A percentile compares a stretch with the other conserved stretches of the same genome.
Evolutionary conservation across 2,329 filamentous ascomycete genomes (phyloP).

Genomic region (Penicillium sp.): DNA sequence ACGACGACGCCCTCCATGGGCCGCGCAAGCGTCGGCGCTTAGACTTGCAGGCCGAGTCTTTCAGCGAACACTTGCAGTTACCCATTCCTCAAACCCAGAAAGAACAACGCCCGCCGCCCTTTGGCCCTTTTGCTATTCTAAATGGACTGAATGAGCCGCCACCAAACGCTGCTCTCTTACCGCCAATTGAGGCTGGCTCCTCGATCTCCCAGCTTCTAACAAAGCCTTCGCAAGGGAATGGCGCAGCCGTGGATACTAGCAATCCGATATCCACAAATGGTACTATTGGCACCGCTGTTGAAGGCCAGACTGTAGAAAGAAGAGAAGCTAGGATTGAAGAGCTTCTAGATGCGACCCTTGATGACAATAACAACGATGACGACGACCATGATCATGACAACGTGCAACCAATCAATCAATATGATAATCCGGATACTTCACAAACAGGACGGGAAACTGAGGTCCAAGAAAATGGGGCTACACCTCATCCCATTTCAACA

Average conservation of each 20-base stretch:
- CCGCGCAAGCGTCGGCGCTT: constrained; percentile 53
- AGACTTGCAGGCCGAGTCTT: constrained; percentile 49
- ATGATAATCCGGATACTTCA: constrained; percentile 11
- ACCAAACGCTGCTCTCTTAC: constrained; percentile 65
- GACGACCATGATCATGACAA: constrained; percentile 25
- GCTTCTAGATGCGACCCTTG: constrained; percentile 40
- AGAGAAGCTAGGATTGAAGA: constrained; percentile 45
- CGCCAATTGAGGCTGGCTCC: constrained; percentile 62
- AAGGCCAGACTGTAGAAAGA: constrained; percentile 38
- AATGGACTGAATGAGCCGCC: constrained; percentile 69
- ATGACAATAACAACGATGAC: constrained; percentile 28
- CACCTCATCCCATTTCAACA: constrained; percentile 17
- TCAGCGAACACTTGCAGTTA: constrained; percentile 54
- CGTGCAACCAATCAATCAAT: constrained; percentile 17
- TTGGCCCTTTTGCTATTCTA: constrained; percentile 56
- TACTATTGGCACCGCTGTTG: constrained; percentile 16
- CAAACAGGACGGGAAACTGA: constrained; percentile 17
- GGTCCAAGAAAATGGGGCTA: constrained; percentile 8
- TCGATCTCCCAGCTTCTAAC: constrained; percentile 45
- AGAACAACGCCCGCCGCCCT: constrained; percentile 51
- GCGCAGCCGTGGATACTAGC: constrained; percentile 32
- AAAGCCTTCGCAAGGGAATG: constrained; percentile 40
- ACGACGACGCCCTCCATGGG: constrained; percentile 42
- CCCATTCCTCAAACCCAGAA: constrained; percentile 56
- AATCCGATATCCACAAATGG: constrained; percentile 25